Evolutionary conservation across 2,329 filamentous ascomycete species (phyloP), one percentile per base, ranked within the genome.

Genomic region (Talaromyces albobiverticillius): DNA sequence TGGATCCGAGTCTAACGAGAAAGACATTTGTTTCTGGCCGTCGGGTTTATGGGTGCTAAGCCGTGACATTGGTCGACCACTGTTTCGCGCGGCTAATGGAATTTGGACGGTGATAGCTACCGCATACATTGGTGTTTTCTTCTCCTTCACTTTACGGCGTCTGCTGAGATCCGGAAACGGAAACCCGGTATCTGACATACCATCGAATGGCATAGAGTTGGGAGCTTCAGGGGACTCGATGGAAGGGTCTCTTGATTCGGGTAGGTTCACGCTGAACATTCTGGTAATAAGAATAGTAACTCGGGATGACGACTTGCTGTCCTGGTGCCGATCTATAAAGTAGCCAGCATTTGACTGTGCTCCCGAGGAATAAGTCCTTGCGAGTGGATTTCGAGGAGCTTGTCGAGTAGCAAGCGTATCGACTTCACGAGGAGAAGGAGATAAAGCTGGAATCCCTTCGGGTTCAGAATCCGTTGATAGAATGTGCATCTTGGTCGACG

Each of bases 401-500:
- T 55, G 45, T 41, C 56, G 56, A 42, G 54, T 22, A 41, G 61
- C 60, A 26, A 55, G 53, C 43, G 49, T 56, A 32, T 58, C 60
- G 16, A 57, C 46, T 23, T 63, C 61, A 43, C 56, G 56, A 14
- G 26, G 49, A 31, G 51, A 42, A n/a, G 67, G 64, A 4, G 67
- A 69, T 11, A 60, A 57, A 25, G 58, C 62, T 5, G 61, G 50
- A 7, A 61, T 59, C 16, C 57, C 58, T 25, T 61, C 61, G 5
- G 65, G 55, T 23, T 72, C 69, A 40, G 67, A 67, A 57, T 75
- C 71, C 2, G 71, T 67, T 20, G 75, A 74, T 57, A 83, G 74
- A 51, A 83, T 79, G 63, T 84, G 82, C 64, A 84, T 77, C 64
- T 84, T 84, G 42, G 82, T 84, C 22, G 79, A 82, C 8, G 80